Base-by-base conservation (phyloP, 116 monocot species). In the Posidonia oceanica region DNA sequence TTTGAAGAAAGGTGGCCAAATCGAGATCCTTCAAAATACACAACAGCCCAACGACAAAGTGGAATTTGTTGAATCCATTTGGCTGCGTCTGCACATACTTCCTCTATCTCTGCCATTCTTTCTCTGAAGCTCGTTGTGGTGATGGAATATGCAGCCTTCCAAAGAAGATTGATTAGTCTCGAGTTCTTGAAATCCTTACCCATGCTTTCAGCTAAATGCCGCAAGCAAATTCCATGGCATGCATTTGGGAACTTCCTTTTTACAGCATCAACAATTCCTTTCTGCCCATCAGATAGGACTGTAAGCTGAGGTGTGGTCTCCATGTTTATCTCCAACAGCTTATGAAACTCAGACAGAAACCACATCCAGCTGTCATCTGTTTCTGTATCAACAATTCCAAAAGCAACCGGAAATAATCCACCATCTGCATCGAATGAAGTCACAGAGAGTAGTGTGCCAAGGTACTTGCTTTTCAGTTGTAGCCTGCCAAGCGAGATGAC, bases 281-380 rank as follows among this genome's bases (percentile, higher is more conserved):
- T 81, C 12, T 68, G 76, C 16, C 85, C 83, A 70, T 81, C 72
- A 0, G 81, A 85, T 11, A 89, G 48, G 39, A 89, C 62, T 14
- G 85, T 83, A 54, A 89, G 81, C 40, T 75, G 68, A 71, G 83
- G 85, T 67, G 81, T 79, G 3, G 36, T 75, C 23, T 77, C 83
- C 8, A 66, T 72, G 70, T 68, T 81, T 13, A 63, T 68, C 54
- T 83, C 83, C 6, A 85, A 36, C 51, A 85, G 67, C 73, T 81
- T 85, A 57, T 89, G 85, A 53, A 89, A 85, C 73, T 89, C 89
- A 4, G 85, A 89, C 23, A 88, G 69, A 66, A 89, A 89, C 85
- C 89, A 89, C 81, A 81, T 77, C 89, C 89, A 89, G 40, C 79
- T 85, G 36, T 89, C 85, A 64, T 89, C 89, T 5, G 77, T 79